Evolutionary conservation across 2,329 filamentous ascomycete species (phyloP), one percentile per base, ranked within the genome.

Genomic region (Microsporum ferrugineum): DNA sequence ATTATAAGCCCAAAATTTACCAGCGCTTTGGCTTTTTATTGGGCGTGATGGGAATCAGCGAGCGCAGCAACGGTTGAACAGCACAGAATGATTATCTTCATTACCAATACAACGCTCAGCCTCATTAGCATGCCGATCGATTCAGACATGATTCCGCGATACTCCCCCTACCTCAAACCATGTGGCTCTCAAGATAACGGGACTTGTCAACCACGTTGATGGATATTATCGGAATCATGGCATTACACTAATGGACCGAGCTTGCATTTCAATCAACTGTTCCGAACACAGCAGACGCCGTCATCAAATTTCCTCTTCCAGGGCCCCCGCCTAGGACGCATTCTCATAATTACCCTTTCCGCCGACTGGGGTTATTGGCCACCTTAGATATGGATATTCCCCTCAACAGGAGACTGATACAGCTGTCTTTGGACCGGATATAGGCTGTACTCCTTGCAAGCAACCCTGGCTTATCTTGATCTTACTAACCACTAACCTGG

Each of bases 61-160:
- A 81, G 79, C 78, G 75, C 72, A 80, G 76, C 75, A 78, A 78
- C 77, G 71, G 74, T 71, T 69, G 70, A 74, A 66, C 71, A 78
- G 73, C 69, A 72, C 64, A 73, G 67, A 65, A 67, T 58, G 23
- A 67, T 43, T 1, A 51, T 63, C 34, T n/a, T 43, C 61, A 36
- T 60, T 55, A 27, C 41, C 29, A 27, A 31, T n/a, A 17, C 31
- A 29, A 34, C 12, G 7, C 31, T 36, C 51, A 12, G n/a, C 36
- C 5, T 17, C 51, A 5, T 5, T 31, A 34, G n/a, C 36, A 43
- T n/a, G 36, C 8, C 27, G 45, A 51, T 29, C 8, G 45, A 14
- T 7, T 31, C 14, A 23, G 8, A n/a, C 10, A 23, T 23, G 1
- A 39, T 5, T 41, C 12, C 8, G 38, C n/a, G 36, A 29, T 58